Percentiles rank a stretch among this genome's conserved stretches.
Evolutionary conservation across 192 early-diverging fungal genomes (phyloP).

Genomic region (Coemansia umbellata): DNA sequence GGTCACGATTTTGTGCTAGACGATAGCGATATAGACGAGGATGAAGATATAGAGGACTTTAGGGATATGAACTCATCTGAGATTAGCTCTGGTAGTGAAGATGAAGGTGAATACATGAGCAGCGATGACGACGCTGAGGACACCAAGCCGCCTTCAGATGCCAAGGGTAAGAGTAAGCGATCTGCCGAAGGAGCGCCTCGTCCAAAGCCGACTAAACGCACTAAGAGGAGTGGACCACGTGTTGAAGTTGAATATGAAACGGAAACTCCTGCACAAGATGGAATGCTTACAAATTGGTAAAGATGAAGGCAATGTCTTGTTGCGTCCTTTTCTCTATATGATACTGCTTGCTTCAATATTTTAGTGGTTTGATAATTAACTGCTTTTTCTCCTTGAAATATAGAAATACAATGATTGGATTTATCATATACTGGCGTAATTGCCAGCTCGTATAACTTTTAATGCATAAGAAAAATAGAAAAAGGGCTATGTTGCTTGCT

Average conservation of each 20-base stretch:
- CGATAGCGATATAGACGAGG: conserved; percentile 29
- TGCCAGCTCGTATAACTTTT: too few relatives aligned
- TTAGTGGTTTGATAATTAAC: too few relatives aligned
- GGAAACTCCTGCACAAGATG: conserved; percentile 27
- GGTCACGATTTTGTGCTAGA: conserved; percentile 55
- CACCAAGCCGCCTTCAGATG: conserved; percentile 46
- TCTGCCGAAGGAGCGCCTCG: conserved; percentile 23
- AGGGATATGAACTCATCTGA: conserved; percentile 44
- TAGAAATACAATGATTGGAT: too few relatives aligned
- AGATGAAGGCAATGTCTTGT: not conserved
- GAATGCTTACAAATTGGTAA: conserved; percentile 43
- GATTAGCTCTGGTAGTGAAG: conserved; percentile 60
- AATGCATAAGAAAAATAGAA: too few relatives aligned
- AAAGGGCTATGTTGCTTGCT: too few relatives aligned
- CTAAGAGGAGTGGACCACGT: conserved; percentile 49
- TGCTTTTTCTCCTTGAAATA: too few relatives aligned
- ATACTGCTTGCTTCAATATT: too few relatives aligned
- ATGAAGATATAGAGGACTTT: conserved; percentile 46
- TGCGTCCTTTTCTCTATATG: too few relatives aligned
- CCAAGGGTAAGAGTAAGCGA: conserved; percentile 32
- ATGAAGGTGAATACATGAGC: conserved; percentile 55
- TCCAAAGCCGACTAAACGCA: conserved; percentile 32
- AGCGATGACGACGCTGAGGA: conserved; percentile 54
- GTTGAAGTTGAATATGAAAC: conserved; percentile 61
- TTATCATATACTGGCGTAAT: too few relatives aligned